phyloP scores from a whole-genome alignment of 148 eudicot species.

The Rhododendron kiyosumense region DNA sequence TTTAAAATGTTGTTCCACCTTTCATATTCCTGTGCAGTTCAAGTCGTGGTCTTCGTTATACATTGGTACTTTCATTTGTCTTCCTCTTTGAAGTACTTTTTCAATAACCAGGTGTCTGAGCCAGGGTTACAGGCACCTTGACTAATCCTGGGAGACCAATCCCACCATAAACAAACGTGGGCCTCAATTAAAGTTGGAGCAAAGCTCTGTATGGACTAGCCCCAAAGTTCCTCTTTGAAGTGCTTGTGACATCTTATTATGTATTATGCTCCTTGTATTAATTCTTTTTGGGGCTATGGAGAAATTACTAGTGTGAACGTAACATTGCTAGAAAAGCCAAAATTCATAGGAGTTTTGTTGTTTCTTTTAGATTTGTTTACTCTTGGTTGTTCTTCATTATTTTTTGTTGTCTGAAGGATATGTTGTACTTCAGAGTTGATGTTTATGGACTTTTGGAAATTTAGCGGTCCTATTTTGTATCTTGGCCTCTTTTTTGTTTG shows the following conservation, averaged over 20 bases:
- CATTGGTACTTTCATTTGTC: background rate
- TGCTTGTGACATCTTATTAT: background rate
- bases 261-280: background rate
- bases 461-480: background rate
- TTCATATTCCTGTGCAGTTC: background rate
- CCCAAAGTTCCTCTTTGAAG: background rate
- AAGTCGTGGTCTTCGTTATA: background rate
- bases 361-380: background rate
- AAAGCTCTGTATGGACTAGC: too few relatives aligned
- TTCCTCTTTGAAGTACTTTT: background rate
- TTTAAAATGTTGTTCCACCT: background rate
- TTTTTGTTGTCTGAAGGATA: background rate
- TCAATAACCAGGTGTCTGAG: too few relatives aligned
- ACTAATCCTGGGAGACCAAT: too few relatives aligned
- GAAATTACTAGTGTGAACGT: background rate
- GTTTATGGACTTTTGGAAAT: background rate
- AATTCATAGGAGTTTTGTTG: background rate
- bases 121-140: too few relatives aligned
- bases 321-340: background rate
- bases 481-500: constrained; percentile 3
- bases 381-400: background rate
- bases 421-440: background rate
- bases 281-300: background rate
- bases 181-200: too few relatives aligned
- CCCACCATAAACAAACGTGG: too few relatives aligned